These are phyloP conservation scores for Pseudopithomyces maydicus DNA, from an alignment of 2,329 filamentous ascomycete species.

Conservation along the genomic window DNA sequence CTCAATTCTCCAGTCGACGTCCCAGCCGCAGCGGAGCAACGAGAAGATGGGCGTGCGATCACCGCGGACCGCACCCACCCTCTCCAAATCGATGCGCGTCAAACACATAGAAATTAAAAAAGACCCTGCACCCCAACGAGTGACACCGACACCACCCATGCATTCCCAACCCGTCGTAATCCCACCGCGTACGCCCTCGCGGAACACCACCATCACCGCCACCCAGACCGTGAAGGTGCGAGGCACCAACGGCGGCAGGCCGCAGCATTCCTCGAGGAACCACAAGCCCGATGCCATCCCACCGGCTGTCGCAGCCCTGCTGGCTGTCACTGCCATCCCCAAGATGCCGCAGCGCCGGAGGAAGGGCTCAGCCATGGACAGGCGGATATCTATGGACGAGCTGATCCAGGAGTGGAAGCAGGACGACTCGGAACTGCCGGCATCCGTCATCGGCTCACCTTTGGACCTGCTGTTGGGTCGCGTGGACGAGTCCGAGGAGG, in stretches of 20 bases:
- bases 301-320: slow-evolving; percentile 61
- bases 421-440: slow-evolving; percentile 48
- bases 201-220: slow-evolving; percentile 27
- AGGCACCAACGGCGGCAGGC: slow-evolving; percentile 36
- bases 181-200: slow-evolving; percentile 41
- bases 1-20: slow-evolving; percentile 43
- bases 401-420: slow-evolving; percentile 61
- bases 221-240: slow-evolving; percentile 37
- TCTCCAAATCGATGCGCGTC: slow-evolving; percentile 13
- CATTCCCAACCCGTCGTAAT: slow-evolving; percentile 51
- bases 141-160: slow-evolving; percentile 29
- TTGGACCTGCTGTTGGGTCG: slow-evolving; percentile 63
- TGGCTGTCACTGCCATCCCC: slow-evolving; percentile 65
- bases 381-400: slow-evolving; percentile 60
- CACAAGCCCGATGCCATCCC: slow-evolving; percentile 55
- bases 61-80: slow-evolving; percentile 21
- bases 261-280: slow-evolving; percentile 29
- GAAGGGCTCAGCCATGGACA: slow-evolving; percentile 48
- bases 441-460: slow-evolving; percentile 51
- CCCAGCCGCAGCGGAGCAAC: slow-evolving; percentile 26
- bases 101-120: slow-evolving; percentile 18
- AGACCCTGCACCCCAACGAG: slow-evolving; percentile 12
- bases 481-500: slow-evolving; percentile 52
- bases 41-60: slow-evolving; percentile 41
- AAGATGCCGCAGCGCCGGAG: slow-evolving; percentile 50